phyloP scores from a whole-genome alignment of 2,329 filamentous ascomycete genomes.

The Microsporum audouinii region DNA sequence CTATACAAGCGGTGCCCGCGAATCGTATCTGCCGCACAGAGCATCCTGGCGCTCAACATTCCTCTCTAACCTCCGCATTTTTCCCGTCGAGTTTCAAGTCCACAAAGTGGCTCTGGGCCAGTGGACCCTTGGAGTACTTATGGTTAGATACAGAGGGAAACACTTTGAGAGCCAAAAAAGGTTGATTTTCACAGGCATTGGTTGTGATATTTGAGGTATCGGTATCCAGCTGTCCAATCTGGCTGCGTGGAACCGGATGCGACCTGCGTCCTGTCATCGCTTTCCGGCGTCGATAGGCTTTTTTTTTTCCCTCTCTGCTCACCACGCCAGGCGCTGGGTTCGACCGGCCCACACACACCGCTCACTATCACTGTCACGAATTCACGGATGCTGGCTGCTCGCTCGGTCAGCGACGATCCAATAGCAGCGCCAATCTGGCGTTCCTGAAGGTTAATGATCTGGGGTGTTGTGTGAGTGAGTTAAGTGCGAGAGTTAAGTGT shows the following conservation, averaged over 20 bases:
- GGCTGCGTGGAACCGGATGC: not conserved
- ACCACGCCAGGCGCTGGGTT: not conserved
- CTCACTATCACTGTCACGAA: not conserved
- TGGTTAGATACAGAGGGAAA: not conserved
- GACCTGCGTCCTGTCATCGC: not conserved
- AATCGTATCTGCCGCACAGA: slow-evolving; percentile 1
- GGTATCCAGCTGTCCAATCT: not conserved
- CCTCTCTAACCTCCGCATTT: slow-evolving; percentile 5
- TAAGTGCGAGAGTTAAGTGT: not conserved
- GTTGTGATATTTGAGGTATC: not conserved
- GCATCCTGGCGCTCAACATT: not conserved
- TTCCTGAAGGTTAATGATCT: slow-evolving; percentile 2
- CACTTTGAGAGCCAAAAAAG: not conserved
- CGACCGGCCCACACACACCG: not conserved
- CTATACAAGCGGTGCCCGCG: not conserved
- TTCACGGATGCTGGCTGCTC: slow-evolving; percentile 1
- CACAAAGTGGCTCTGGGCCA: not conserved
- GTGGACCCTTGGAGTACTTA: not conserved
- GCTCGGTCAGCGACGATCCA: slow-evolving; percentile 2
- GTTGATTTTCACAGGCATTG: not conserved
- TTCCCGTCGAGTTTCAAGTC: slow-evolving; percentile 5
- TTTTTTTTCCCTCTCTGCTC: too few relatives aligned
- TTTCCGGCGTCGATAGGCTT: not conserved
- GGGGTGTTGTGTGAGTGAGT: not conserved
- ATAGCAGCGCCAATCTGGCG: slow-evolving; percentile 4